Evolutionary conservation across 2,329 filamentous ascomycete species (phyloP).

Genomic region (Exophiala spinifera): DNA sequence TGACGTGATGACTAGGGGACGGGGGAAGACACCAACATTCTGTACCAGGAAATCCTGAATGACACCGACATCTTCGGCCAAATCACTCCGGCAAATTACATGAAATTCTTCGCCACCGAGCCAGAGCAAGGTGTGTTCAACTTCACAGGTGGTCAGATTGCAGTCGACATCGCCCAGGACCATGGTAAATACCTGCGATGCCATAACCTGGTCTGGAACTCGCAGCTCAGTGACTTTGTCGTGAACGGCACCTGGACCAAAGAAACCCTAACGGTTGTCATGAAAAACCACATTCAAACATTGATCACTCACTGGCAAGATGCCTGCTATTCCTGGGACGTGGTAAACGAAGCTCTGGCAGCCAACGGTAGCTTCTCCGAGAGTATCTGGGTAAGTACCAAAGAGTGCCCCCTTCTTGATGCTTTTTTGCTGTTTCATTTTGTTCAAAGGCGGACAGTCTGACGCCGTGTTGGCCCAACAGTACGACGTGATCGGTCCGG

Average conservation of each 20-base stretch:
- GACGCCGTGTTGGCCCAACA: background rate
- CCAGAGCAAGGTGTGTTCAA: conserved; percentile 56
- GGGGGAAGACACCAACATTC: conserved; percentile 49
- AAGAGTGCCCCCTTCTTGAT: too few relatives aligned
- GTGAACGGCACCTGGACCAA: conserved; percentile 55
- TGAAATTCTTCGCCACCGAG: conserved; percentile 55
- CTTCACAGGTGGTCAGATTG: conserved; percentile 55
- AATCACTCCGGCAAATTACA: conserved; percentile 62
- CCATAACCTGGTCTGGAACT: conserved; percentile 57
- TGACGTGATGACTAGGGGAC: conserved; percentile 8
- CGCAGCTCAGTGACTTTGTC: conserved; percentile 51
- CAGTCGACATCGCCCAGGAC: conserved; percentile 40
- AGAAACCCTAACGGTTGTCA: conserved; percentile 53
- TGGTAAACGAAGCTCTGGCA: conserved; percentile 44
- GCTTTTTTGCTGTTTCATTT: too few relatives aligned
- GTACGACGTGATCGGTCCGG: conserved; percentile 43
- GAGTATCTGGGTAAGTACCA: conserved; percentile 35
- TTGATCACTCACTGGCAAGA: conserved; percentile 38
- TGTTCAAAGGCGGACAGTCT: background rate
- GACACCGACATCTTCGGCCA: conserved; percentile 60
- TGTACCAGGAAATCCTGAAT: conserved; percentile 56
- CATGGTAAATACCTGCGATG: conserved; percentile 56
- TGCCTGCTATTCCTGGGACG: conserved; percentile 40
- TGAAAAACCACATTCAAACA: conserved; percentile 48
- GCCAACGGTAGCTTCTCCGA: conserved; percentile 40